A percentile compares a stretch with the other conserved stretches of the same genome.
Conservation (phyloP, 352 stramenopile species). For the Globisporangium cylindrosporum region DNA sequence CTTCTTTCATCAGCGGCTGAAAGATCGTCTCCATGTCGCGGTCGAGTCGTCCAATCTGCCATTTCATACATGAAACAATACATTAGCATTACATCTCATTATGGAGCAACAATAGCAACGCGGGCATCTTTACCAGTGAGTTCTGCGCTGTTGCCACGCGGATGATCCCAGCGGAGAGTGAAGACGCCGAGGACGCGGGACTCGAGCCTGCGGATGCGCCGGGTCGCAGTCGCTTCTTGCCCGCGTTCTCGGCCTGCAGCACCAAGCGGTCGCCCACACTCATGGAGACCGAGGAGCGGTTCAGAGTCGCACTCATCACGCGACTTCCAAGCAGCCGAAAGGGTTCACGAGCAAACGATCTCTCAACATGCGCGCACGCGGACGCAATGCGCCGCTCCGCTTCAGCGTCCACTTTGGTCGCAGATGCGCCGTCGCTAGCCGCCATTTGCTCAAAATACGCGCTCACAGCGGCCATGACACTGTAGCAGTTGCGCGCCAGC, state of each 20-base stretch:
- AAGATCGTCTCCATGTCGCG: conserved; percentile 57
- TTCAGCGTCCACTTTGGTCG: conserved; percentile 14
- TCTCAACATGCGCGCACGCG: conserved; percentile 30
- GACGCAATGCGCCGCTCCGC: conserved; percentile 19
- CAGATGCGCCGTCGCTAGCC: not conserved
- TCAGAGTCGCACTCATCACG: conserved; percentile 45
- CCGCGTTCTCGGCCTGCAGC: conserved; percentile 67
- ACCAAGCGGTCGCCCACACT: conserved; percentile 41
- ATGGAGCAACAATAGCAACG: not conserved
- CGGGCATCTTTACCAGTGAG: conserved; percentile 18
- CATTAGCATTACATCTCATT: not conserved
- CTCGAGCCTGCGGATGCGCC: conserved; percentile 14
- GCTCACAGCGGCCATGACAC: conserved; percentile 60
- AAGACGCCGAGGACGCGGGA: conserved; percentile 14
- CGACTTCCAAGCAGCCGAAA: conserved; percentile 50
- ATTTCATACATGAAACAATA: not conserved
- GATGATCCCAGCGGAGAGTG: conserved; percentile 37
- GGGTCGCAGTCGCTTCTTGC: conserved; percentile 56
- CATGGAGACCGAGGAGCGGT: conserved; percentile 38
- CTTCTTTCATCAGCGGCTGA: conserved; percentile 62
- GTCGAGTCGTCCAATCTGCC: conserved; percentile 57
- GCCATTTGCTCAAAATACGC: conserved; percentile 69
- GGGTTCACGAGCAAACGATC: conserved; percentile 22
- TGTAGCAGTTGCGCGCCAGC: conserved; percentile 73
- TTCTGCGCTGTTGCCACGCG: conserved; percentile 50